Evolutionary conservation across 2,329 filamentous ascomycete genomes (phyloP).

Genomic region (Tolypocladium endophyticum): DNA sequence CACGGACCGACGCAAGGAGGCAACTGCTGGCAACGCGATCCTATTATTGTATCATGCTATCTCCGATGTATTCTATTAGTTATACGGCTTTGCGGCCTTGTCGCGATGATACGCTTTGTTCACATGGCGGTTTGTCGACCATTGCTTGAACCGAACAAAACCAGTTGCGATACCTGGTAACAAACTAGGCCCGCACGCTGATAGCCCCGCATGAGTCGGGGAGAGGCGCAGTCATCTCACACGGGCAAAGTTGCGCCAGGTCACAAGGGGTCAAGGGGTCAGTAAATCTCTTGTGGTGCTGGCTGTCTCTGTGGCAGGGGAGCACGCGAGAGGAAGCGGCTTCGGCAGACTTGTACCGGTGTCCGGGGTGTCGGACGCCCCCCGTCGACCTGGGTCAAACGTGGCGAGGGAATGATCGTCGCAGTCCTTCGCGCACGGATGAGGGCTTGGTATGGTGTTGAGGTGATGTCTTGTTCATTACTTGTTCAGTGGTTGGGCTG

Average conservation of each 20-base stretch:
- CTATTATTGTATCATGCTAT: not conserved
- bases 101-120: not conserved
- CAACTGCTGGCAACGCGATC: not conserved
- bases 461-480: not conserved
- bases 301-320: not conserved
- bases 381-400: not conserved
- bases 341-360: not conserved
- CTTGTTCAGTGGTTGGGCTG: not conserved
- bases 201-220: not conserved
- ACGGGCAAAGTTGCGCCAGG: not conserved
- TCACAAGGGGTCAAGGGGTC: not conserved
- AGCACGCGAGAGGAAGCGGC: not conserved
- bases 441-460: not conserved
- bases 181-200: not conserved
- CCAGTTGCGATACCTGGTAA: not conserved
- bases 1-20: not conserved
- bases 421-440: not conserved
- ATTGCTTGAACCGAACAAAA: no score
- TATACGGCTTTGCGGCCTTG: not conserved
- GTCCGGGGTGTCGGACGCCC: not conserved
- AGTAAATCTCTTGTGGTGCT: not conserved
- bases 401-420: not conserved
- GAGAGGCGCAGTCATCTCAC: not conserved
- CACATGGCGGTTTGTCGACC: not conserved
- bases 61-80: no score